phyloP scores from a whole-genome alignment of 352 stramenopile species.

The Phytophthora aleatoria region DNA sequence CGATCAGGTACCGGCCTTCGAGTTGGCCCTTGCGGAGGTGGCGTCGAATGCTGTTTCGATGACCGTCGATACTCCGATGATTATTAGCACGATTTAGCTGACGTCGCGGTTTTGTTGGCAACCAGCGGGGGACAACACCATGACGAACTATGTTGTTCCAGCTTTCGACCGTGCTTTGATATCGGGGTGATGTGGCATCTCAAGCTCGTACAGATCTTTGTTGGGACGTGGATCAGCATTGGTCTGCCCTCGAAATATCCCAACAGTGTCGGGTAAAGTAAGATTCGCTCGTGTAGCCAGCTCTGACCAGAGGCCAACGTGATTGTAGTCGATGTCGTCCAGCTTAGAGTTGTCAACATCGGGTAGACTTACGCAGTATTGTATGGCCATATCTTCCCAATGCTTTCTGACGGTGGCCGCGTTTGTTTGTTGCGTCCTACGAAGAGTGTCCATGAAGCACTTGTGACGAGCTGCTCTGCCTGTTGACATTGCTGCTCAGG shows the following conservation, averaged over 20 bases:
- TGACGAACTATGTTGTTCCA: conserved; percentile 14
- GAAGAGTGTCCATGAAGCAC: conserved; percentile 14
- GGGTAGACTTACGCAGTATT: not conserved
- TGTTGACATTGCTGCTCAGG: too few relatives aligned
- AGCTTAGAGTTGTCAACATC: not conserved
- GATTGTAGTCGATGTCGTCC: conserved; percentile 5
- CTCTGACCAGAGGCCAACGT: conserved; percentile 9
- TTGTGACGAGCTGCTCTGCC: not conserved
- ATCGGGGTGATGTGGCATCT: not conserved
- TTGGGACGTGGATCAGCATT: not conserved
- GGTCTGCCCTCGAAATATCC: not conserved
- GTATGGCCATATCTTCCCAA: not conserved
- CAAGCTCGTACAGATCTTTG: conserved; percentile 7
- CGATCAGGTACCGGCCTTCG: conserved; percentile 16
- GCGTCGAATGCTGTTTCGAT: not conserved
- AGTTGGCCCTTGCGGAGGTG: conserved; percentile 14
- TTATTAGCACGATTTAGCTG: conserved; percentile 1
- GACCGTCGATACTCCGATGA: not conserved
- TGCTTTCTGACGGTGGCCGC: not conserved
- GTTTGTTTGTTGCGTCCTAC: not conserved
- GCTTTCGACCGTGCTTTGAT: not conserved
- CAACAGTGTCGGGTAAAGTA: not conserved
- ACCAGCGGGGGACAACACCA: not conserved
- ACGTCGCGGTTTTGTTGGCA: not conserved
- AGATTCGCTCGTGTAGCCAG: not conserved